Percentiles rank a stretch among this genome's conserved stretches.
Conservation (phyloP, 345 rosid species). For the Noccaea caerulescens region DNA sequence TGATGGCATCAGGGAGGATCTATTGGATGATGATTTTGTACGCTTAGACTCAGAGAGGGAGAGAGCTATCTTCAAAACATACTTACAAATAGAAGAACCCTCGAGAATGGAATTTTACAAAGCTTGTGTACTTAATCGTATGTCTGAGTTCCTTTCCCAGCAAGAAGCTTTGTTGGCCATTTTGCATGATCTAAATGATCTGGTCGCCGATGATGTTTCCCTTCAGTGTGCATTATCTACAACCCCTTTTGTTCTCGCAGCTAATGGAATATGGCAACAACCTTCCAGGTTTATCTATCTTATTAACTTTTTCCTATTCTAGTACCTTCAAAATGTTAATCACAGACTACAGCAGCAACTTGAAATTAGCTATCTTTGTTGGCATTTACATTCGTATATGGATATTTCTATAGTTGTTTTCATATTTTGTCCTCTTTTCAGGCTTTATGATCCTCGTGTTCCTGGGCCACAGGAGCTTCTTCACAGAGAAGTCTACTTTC, state of each 20-base stretch:
- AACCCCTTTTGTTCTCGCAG: slow-evolving; percentile 82
- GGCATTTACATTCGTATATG: slow-evolving; percentile 13
- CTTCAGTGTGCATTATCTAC: slow-evolving; percentile 60
- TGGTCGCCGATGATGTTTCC: slow-evolving; percentile 67
- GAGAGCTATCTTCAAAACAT: slow-evolving; percentile 63
- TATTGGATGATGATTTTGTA: slow-evolving; percentile 80
- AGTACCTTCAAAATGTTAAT: slow-evolving; percentile 30
- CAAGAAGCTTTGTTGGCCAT: slow-evolving; percentile 66
- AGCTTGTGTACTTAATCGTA: slow-evolving; percentile 75
- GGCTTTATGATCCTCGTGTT: slow-evolving; percentile 93
- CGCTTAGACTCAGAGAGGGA: slow-evolving; percentile 91
- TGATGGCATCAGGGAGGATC: slow-evolving; percentile 71
- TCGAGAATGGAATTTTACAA: slow-evolving; percentile 77
- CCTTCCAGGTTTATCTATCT: slow-evolving; percentile 71
- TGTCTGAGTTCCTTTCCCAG: slow-evolving; percentile 77
- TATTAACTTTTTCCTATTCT: slow-evolving; percentile 20
- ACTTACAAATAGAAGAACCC: slow-evolving; percentile 71
- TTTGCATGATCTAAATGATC: slow-evolving; percentile 74
- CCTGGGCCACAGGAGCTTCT: slow-evolving; percentile 68
- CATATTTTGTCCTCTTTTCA: slow-evolving; percentile 50
- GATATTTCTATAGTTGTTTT: slow-evolving; percentile 8
- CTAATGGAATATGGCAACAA: slow-evolving; percentile 84
- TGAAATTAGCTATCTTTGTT: slow-evolving; percentile 25
- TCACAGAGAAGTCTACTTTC: slow-evolving; percentile 75
- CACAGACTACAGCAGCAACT: slow-evolving; percentile 8